These are phyloP conservation scores for Xylaria sp. DNA, from an alignment of 2,329 filamentous ascomycete species.

Conservation along the genomic window DNA sequence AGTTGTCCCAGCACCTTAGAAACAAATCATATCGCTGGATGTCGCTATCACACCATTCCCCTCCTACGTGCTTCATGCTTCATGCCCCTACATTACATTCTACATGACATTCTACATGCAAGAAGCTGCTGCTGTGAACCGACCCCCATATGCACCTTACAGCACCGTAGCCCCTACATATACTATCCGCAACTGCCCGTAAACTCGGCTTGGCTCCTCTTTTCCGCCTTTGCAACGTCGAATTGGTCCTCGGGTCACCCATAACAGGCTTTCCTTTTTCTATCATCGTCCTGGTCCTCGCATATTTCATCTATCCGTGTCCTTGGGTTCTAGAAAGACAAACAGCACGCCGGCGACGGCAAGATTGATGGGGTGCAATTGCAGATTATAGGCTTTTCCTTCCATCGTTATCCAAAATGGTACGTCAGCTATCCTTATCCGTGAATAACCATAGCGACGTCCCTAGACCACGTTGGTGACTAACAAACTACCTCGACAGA, in stretches of 20 bases:
- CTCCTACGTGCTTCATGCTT: not conserved
- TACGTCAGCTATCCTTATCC: slow-evolving; percentile 23
- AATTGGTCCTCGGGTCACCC: slow-evolving; percentile 44
- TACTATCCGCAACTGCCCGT: slow-evolving; percentile 44
- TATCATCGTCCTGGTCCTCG: slow-evolving; percentile 37
- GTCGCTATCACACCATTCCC: slow-evolving; percentile 47
- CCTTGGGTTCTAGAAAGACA: slow-evolving; percentile 46
- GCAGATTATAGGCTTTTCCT: slow-evolving; percentile 37
- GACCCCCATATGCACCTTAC: slow-evolving; percentile 21
- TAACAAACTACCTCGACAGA: slow-evolving; percentile 42
- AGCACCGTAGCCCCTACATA: slow-evolving; percentile 8
- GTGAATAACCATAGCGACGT: not conserved
- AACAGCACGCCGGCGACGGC: slow-evolving; percentile 50
- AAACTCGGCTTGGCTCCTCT: slow-evolving; percentile 43
- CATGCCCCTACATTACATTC: not conserved
- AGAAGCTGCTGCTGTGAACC: slow-evolving; percentile 38
- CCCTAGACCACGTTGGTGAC: slow-evolving; percentile 19
- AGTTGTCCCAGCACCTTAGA: slow-evolving; percentile 44
- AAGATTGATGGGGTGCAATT: slow-evolving; percentile 43
- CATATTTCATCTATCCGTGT: slow-evolving; percentile 47
- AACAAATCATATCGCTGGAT: slow-evolving; percentile 50
- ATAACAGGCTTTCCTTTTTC: slow-evolving; percentile 46
- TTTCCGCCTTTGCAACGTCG: slow-evolving; percentile 50
- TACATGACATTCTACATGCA: slow-evolving; percentile 33
- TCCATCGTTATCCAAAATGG: slow-evolving; percentile 38